Base-by-base conservation (phyloP, 306 rosid genomes). In the Rosa rugosa region DNA sequence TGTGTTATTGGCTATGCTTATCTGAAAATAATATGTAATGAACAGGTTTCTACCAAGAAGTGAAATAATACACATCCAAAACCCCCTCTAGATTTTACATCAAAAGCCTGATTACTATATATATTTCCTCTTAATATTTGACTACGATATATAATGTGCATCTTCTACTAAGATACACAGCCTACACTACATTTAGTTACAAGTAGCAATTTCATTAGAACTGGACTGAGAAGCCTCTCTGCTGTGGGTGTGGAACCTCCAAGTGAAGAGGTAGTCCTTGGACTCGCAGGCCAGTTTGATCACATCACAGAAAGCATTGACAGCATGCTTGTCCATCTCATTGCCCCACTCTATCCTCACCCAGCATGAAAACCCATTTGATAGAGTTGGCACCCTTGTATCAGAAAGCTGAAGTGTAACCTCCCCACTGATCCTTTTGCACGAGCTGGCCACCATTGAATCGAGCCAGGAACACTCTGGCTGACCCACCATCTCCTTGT, bases 401-500 rank as follows among this genome's bases (percentile, higher is more conserved):
- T 87, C 93, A 20, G 85, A 82, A 6, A 89, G 80, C 63, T 84
- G 79, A 20, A 95, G 89, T 11, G 78, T 69, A 13, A 95, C 93
- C 85, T 90, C 97, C 8, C 99, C 99, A 54, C 93, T 81, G 64
- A 95, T 90, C 88, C 99, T 89, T 72, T 82, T 91, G 84, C 88
- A 79, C 8, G 90, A 65, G 16, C 77, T 57, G 20, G 69, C 71
- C 44, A 79, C 86, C 90, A 88, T 88, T 0, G 90, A 80, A 11
- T 89, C 96, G 6, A 95, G 97, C 99, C 99, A 95, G 0, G 87
- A 57, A 60, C 98, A 95, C 60, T 87, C 89, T 0, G 99, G 99
- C 71, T 95, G 98, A 8, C 99, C 98, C 72, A 95, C 92, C 92
- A 95, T 80, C 80, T 91, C 93, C 81, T 89, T 93, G 81, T 91